These are phyloP conservation scores for Dactylellina haptotyla DNA, from an alignment of 2,329 filamentous ascomycete genomes.

Conservation along the genomic window DNA sequence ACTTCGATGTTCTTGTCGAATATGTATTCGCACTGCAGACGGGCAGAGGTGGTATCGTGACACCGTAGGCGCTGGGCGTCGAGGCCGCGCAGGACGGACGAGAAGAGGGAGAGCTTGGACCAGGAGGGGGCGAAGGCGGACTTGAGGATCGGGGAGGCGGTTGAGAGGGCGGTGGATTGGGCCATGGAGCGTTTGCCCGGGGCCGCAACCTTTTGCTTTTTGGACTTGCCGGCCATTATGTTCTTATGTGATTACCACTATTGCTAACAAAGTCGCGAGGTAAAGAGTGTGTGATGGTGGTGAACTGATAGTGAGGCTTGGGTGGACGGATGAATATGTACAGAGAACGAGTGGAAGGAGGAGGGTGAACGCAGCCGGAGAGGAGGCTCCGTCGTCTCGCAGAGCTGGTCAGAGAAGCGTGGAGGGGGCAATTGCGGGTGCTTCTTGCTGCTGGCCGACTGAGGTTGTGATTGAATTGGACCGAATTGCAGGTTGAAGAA, in stretches of 20 bases:
- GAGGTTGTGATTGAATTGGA: too few species aligned
- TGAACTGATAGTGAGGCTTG: too few species aligned
- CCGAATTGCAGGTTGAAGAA: conserved; percentile 53
- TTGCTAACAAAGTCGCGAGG: not conserved
- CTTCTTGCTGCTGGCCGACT: too few species aligned
- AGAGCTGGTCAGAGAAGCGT: conserved; percentile 24
- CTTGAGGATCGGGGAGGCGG: conserved; percentile 63
- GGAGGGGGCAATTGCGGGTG: conserved; percentile 22
- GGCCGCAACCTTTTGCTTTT: conserved; percentile 49
- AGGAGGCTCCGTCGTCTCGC: conserved; percentile 22
- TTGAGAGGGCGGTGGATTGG: conserved; percentile 42
- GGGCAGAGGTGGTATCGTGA: conserved; percentile 66
- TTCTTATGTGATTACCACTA: not conserved
- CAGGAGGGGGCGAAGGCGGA: conserved; percentile 66
- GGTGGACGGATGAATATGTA: not conserved
- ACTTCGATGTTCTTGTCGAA: conserved; percentile 64
- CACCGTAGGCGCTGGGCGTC: conserved; percentile 67
- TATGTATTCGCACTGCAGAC: conserved; percentile 66
- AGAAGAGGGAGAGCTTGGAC: conserved; percentile 67
- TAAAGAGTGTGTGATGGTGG: conserved; percentile 7
- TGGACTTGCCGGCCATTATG: conserved; percentile 52
- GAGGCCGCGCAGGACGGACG: conserved; percentile 67
- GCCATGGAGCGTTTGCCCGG: conserved; percentile 35
- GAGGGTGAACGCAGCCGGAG: not conserved
- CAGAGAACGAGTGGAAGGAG: not conserved